Conservation (phyloP, 2,329 filamentous ascomycete species). For the Pyrenochaeta sp. region DNA sequence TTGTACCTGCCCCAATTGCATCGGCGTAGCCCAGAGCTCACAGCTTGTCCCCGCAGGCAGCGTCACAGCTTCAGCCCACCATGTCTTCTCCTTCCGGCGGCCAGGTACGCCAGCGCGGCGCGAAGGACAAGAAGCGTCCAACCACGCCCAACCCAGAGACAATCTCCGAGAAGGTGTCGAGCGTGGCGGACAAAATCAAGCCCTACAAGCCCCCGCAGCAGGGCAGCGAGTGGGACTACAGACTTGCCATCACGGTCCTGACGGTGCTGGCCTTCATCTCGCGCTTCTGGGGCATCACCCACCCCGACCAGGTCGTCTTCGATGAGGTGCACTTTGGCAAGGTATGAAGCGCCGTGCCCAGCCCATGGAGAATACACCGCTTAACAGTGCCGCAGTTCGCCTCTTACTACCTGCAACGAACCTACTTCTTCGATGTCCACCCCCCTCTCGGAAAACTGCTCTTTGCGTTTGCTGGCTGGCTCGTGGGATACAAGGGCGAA, state of each 20-base stretch:
- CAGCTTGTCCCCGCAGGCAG: slow-evolving; percentile 25
- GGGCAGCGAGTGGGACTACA: slow-evolving; percentile 81
- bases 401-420: slow-evolving; percentile 87
- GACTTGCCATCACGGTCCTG: slow-evolving; percentile 76
- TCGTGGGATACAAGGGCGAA: slow-evolving; percentile 94
- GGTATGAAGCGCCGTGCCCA: slow-evolving; percentile 62
- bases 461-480: slow-evolving; percentile 95
- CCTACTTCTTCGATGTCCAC: slow-evolving; percentile 99
- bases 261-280: slow-evolving; percentile 88
- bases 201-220: slow-evolving; percentile 42
- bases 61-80: slow-evolving; percentile 34
- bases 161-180: slow-evolving; percentile 35
- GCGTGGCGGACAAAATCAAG: slow-evolving; percentile 42
- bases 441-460: slow-evolving; percentile 98
- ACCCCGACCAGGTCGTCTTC: slow-evolving; percentile 96
- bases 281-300: slow-evolving; percentile 93
- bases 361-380: slow-evolving; percentile 13
- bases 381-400: slow-evolving; percentile 52
- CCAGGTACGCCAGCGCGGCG: slow-evolving; percentile 48
- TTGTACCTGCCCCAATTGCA: slow-evolving; percentile 7
- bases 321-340: slow-evolving; percentile 99
- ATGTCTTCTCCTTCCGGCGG: slow-evolving; percentile 48
- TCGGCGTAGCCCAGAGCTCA: slow-evolving; percentile 18
- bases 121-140: slow-evolving; percentile 49
- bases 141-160: slow-evolving; percentile 46